Evolutionary conservation across 352 stramenopile species (phyloP), one percentile per base, ranked within the genome.

Genomic region (Saprolegnia diclina): DNA sequence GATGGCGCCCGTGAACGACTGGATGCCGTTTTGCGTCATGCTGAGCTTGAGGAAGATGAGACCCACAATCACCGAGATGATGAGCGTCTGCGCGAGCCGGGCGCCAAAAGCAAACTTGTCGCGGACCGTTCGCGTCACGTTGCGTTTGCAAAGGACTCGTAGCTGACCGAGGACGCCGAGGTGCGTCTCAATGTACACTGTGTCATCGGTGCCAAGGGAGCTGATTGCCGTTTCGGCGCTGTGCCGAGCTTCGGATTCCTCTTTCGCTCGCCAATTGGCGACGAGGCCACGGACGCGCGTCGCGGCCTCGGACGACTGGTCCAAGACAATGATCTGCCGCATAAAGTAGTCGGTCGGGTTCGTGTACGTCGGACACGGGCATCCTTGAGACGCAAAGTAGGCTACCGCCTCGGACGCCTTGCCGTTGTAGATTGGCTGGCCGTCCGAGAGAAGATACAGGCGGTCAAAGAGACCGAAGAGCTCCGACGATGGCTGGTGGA

Each of bases 401-500:
- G 71, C 52, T 24, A 90, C 79, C 0, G 73, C 69, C 16, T 90
- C 73, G 11, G 29, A 61, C 14, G 78, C 77, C 24, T 79, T 80
- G 9, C 84, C 82, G 38, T 90, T 76, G 73, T 85, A 92, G 2
- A 89, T 77, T 0, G 77, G 72, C 24, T 72, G 62, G 35, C 84
- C 82, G 32, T 76, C 78, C 2, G 76, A 74, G 2, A 92, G 71
- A 29, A 92, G 67, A 42, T 88, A 83, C 3, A 91, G 67, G 46
- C 76, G 56, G 50, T 91, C 83, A 59, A 91, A 87, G 0, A 88
- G 65, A 16, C 70, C 69, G 32, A 80, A 85, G 21, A 85, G 21
- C 56, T 88, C 76, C 0, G 80, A 91, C 32, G 83, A 91, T n/a
- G 90, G 90, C 64, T 89, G 81, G 9, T 88, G 79, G 79, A 97